Evolutionary conservation across 192 early-diverging fungal species (phyloP), one percentile per base, ranked within the genome.

Genomic region (Coemansia sp.): DNA sequence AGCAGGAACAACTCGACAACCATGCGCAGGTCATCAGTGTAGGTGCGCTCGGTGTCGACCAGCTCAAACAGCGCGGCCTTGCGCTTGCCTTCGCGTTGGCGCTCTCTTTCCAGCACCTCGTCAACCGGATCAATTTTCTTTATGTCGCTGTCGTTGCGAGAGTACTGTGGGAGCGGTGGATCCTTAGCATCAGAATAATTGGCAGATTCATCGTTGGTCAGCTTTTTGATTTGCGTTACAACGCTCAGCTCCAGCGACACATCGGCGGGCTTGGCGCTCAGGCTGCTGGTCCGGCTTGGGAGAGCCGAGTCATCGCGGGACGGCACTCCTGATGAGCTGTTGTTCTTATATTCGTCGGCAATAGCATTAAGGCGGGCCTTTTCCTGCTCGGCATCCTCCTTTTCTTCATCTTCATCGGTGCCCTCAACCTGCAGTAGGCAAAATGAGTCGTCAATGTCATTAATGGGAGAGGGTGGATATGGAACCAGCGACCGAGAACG

Each of bases 1-100:
- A 79, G 67, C 71, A 79, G 29, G 45, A 79, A 79, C 48, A 79
- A 67, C 64, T 79, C 76, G 43, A 79, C 76, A n/a, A 79, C 67
- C 76, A 79, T 72, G 59, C 76, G 70, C 64, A 79, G 61, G 39
- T 79, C 76, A 19, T 73, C 73, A 14, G 76, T 79, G 38, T 70
- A 79, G 2, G 67, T 65, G 57, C 72, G 76, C 57, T 79, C 76
- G 6, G 76, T 79, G 53, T 73, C 67, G 21, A 80, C 62, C 22
- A 80, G 68, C 61, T 80, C 77, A 57, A 80, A 80, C 54, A 80
- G 63, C 12, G 77, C 77, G 0, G 72, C 77, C 62, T 80, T 80
- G 61, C 77, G 72, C 72, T 80, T 80, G 24, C 55, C 35, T 49
- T 80, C 77, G 35, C 68, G 68, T 51, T 71, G 68, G 21, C 72